Evolutionary conservation across 192 early-diverging fungal species (phyloP).

Genomic region (Glomus cerebriforme): DNA sequence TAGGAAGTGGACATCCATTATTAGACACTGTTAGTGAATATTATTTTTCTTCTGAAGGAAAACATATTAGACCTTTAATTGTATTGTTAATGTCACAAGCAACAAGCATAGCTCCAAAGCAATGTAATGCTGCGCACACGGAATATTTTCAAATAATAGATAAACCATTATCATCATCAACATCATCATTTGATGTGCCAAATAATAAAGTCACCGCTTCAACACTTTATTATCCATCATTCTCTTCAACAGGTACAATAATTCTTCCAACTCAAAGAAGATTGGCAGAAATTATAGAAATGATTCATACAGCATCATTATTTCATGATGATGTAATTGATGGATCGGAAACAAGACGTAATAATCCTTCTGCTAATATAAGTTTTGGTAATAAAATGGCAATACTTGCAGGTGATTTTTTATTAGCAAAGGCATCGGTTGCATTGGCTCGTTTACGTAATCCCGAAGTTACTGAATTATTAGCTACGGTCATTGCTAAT

Average conservation of each 20-base stretch:
- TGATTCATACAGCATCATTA: conserved; percentile 96
- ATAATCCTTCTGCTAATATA: conserved; percentile 76
- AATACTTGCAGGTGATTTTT: conserved; percentile 90
- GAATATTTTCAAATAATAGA: conserved; percentile 64
- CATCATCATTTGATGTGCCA: neutral
- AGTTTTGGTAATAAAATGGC: conserved; percentile 98
- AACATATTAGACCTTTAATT: conserved; percentile 90
- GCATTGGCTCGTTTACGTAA: conserved; percentile 88
- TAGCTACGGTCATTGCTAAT: conserved; percentile 90
- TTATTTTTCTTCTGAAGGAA: conserved; percentile 85
- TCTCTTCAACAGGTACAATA: conserved; percentile 33
- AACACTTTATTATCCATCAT: conserved; percentile 21
- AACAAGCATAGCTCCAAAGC: conserved; percentile 67
- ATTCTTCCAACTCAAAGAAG: conserved; percentile 89
- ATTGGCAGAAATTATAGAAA: conserved; percentile 95
- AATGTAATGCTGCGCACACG: conserved; percentile 40
- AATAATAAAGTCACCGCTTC: conserved; percentile 3
- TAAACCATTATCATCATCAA: conserved; percentile 52
- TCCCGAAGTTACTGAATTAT: conserved; percentile 89
- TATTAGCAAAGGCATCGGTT: conserved; percentile 90
- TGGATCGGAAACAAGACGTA: conserved; percentile 70
- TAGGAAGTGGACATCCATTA: conserved; percentile 89
- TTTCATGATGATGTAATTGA: conserved; percentile 91
- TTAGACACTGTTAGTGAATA: conserved; percentile 86
- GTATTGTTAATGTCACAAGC: conserved; percentile 91